Conservation (phyloP, 116 monocot species). For the Zostera marina region DNA sequence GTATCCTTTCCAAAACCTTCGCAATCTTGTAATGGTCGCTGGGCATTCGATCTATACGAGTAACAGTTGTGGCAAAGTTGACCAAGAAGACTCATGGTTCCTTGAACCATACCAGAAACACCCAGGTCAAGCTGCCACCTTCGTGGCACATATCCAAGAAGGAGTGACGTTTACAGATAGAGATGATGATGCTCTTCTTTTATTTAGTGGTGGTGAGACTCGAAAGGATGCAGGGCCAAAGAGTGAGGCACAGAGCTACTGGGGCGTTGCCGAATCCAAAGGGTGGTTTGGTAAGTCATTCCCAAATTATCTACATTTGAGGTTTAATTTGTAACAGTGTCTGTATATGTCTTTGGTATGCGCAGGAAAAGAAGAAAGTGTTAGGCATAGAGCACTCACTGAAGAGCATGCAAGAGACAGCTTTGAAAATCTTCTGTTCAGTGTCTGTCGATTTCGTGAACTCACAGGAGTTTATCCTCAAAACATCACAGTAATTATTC, state of each 20-base stretch:
- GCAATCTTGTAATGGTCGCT: conserved; percentile 93
- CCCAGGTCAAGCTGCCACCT: conserved; percentile 75
- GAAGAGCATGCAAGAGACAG: conserved; percentile 99
- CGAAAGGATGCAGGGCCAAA: conserved; percentile 80
- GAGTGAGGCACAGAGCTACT: conserved; percentile 94
- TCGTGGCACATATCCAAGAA: conserved; percentile 64
- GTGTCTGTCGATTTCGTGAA: conserved; percentile 90
- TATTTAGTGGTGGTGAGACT: conserved; percentile 98
- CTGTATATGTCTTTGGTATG: not conserved
- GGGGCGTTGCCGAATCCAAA: conserved; percentile 80
- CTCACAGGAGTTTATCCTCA: conserved; percentile 85
- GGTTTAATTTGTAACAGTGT: not conserved
- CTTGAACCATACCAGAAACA: conserved; percentile 86
- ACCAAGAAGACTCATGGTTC: conserved; percentile 82
- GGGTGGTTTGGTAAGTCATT: conserved; percentile 77
- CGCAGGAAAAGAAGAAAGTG: conserved; percentile 52
- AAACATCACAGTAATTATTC: conserved; percentile 58
- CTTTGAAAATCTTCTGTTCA: conserved; percentile 96
- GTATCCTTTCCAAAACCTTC: conserved; percentile 50
- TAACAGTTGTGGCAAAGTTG: conserved; percentile 57
- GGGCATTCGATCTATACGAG: conserved; percentile 93
- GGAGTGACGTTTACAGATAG: conserved; percentile 59
- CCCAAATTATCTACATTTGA: too few species aligned
- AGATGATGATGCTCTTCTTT: conserved; percentile 67
- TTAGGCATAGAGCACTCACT: conserved; percentile 67